phyloP scores from a whole-genome alignment of 345 rosid species.

The Dovyalis caffra region DNA sequence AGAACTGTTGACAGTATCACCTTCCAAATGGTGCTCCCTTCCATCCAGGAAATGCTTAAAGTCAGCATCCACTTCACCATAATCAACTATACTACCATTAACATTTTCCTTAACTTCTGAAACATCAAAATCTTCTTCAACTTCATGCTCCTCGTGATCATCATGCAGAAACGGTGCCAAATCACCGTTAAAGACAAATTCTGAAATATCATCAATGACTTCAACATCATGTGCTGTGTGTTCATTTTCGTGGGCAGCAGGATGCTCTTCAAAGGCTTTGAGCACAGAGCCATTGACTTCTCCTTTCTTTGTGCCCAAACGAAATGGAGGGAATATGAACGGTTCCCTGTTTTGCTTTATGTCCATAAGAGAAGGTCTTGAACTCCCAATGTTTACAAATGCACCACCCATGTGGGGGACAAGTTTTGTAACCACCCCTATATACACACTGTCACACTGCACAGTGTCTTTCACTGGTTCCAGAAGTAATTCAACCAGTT shows the following conservation, averaged over 20 bases:
- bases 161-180: constrained; percentile 31
- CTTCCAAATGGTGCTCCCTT: constrained; percentile 43
- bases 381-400: constrained; percentile 84
- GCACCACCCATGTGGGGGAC: constrained; percentile 99
- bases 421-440: constrained; percentile 77
- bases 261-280: constrained; percentile 36
- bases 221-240: constrained; percentile 38
- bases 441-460: constrained; percentile 88
- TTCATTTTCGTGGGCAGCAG: constrained; percentile 33
- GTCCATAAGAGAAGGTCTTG: constrained; percentile 87
- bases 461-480: constrained; percentile 92
- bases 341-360: constrained; percentile 77
- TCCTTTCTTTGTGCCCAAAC: constrained; percentile 46
- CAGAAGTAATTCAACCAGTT: constrained; percentile 82
- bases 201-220: constrained; percentile 48
- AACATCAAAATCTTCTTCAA: constrained; percentile 65
- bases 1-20: constrained; percentile 34
- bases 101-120: constrained; percentile 45
- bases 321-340: constrained; percentile 83
- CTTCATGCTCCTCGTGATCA: constrained; percentile 62
- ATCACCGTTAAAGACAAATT: constrained; percentile 46
- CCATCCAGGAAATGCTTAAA: constrained; percentile 44
- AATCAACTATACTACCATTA: constrained; percentile 56
- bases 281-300: constrained; percentile 39
- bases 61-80: constrained; percentile 44